Conservation (phyloP, 345 rosid species). For the Eucalyptus coolabah region DNA sequence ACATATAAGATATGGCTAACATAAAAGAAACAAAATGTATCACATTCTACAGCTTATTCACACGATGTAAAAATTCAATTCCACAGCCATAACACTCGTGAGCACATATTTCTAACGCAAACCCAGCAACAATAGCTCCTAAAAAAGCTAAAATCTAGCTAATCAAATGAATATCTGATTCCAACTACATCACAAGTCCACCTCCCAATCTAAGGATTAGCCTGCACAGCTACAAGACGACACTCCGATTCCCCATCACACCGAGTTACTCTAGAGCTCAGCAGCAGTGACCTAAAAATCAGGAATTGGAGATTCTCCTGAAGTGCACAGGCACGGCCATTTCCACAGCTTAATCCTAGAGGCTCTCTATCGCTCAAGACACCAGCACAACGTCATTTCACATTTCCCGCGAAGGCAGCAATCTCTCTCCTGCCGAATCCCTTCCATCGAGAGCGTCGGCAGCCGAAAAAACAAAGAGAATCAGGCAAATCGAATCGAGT, state of each 20-base stretch:
- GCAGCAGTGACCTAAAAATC: background rate
- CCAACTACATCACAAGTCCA: background rate
- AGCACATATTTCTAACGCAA: accelerated
- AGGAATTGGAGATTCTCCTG: background rate
- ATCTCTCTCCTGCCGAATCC: background rate
- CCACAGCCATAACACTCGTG: background rate
- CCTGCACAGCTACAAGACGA: background rate
- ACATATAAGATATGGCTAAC: background rate
- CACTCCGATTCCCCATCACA: background rate
- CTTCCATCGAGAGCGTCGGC: background rate
- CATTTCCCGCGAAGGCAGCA: background rate
- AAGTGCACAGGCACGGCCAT: background rate
- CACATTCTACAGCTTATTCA: background rate
- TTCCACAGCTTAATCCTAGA: background rate
- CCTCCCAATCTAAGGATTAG: background rate
- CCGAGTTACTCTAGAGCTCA: background rate
- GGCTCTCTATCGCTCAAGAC: background rate
- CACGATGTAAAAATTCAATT: background rate
- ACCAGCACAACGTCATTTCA: background rate
- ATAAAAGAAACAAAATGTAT: background rate
- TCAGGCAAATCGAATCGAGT: background rate
- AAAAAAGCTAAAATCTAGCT: background rate
- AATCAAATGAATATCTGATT: background rate
- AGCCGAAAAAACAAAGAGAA: background rate
- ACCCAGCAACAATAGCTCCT: background rate